Evolutionary conservation across 2,329 filamentous ascomycete genomes (phyloP).

Genomic region (Trichoderma breve): DNA sequence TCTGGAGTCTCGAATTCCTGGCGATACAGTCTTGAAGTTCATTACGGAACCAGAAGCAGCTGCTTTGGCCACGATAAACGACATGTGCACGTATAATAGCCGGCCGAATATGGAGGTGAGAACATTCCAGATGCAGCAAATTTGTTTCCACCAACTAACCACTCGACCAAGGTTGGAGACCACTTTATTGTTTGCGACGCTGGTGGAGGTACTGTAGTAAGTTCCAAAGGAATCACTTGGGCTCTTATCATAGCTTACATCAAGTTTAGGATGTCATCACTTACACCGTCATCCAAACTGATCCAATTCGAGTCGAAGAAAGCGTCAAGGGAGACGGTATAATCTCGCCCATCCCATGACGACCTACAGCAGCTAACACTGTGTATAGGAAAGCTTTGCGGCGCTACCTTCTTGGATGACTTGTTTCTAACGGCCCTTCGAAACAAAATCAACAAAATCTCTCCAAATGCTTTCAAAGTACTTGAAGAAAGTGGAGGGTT

Average conservation of each 20-base stretch:
- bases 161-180: constrained; percentile 21
- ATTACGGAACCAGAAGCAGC: constrained; percentile 47
- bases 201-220: constrained; percentile 38
- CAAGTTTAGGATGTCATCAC: constrained; percentile 41
- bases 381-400: constrained; percentile 37
- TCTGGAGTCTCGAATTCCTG: constrained; percentile 28
- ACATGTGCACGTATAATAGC: constrained; percentile 24
- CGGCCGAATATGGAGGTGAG: constrained; percentile 25
- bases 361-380: background rate
- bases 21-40: constrained; percentile 34
- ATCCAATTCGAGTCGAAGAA: constrained; percentile 36
- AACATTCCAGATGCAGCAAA: accelerated
- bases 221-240: accelerated
- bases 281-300: constrained; percentile 30
- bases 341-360: background rate
- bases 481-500: background rate
- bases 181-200: constrained; percentile 37
- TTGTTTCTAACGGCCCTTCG: constrained; percentile 28
- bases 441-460: background rate
- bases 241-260: background rate
- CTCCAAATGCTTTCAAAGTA: background rate
- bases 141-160: accelerated
- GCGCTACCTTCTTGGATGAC: constrained; percentile 42
- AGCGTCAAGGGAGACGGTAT: constrained; percentile 33
- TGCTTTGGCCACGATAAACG: constrained; percentile 38